Conservation (phyloP, 495 filamentous ascomycete species). For the Achaetomiella virescens region DNA sequence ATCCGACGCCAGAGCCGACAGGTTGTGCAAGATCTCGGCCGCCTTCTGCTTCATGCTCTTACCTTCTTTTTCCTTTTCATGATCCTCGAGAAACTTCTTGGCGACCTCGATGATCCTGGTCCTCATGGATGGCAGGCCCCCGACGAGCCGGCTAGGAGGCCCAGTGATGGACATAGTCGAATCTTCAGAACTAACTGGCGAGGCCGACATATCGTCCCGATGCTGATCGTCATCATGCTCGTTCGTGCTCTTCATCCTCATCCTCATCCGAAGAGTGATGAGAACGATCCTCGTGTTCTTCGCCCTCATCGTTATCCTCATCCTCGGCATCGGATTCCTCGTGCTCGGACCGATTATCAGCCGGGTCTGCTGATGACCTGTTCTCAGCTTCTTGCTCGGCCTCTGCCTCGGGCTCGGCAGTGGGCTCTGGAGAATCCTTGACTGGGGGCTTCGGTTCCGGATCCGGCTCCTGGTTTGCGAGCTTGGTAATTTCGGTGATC, state of each 20-base stretch:
- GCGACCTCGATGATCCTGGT: conserved; percentile 69
- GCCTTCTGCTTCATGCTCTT: conserved; percentile 72
- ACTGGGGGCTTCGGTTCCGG: conserved; percentile 18
- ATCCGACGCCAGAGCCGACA: conserved; percentile 64
- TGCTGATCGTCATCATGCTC: conserved; percentile 52
- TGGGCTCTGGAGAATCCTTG: background rate
- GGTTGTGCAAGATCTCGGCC: conserved; percentile 60
- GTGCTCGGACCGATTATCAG: conserved; percentile 11
- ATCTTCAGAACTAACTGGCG: conserved; percentile 56
- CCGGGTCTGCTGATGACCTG: conserved; percentile 1
- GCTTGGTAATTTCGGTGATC: conserved; percentile 79
- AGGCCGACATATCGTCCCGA: conserved; percentile 60
- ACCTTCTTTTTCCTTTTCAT: conserved; percentile 68
- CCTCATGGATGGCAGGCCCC: conserved; percentile 57
- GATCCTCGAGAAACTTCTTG: conserved; percentile 71
- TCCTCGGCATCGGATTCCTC: conserved; percentile 25
- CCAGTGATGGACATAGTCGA: conserved; percentile 53
- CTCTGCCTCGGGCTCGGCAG: conserved; percentile 28
- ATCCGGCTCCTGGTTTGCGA: conserved; percentile 47
- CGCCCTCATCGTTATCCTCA: conserved; percentile 31
- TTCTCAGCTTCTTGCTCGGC: conserved; percentile 9
- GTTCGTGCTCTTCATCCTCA: conserved; percentile 34
- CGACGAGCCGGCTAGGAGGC: conserved; percentile 36
- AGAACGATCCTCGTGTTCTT: conserved; percentile 28
- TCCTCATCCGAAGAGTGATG: conserved; percentile 34